phyloP scores from a whole-genome alignment of 768 basidiomycete genomes.

The Termitomyces bulborhizus region DNA sequence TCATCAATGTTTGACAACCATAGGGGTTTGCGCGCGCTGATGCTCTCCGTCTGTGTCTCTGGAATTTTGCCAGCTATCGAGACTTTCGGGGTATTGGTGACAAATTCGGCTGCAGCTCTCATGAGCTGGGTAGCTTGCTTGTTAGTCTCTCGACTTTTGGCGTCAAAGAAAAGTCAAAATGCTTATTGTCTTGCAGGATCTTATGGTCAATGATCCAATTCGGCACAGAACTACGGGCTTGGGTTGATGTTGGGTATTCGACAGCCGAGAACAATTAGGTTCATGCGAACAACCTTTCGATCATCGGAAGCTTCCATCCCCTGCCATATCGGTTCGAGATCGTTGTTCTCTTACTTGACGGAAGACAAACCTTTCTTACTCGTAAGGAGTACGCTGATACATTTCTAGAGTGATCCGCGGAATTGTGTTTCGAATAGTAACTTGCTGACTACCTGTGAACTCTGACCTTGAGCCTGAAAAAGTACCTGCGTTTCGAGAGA shows the following conservation, averaged over 20 bases:
- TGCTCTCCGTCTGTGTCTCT: conserved; percentile 37
- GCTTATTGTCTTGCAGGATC: conserved; percentile 28
- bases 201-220: conserved; percentile 49
- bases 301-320: neutral
- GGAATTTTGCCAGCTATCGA: conserved; percentile 50
- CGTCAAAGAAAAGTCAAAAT: neutral
- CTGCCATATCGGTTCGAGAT: neutral
- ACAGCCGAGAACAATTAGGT: conserved; percentile 29
- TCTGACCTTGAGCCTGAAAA: neutral
- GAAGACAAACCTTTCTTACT: neutral
- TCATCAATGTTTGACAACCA: neutral
- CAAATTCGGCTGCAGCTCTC: conserved; percentile 40
- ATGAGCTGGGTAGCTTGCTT: conserved; percentile 44
- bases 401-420: neutral
- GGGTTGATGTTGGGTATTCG: conserved; percentile 52
- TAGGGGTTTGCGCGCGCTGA: conserved; percentile 42
- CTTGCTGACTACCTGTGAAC: neutral
- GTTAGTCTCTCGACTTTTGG: conserved; percentile 29
- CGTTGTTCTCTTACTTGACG: neutral
- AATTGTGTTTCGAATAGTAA: neutral
- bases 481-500: too few relatives aligned
- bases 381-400: neutral
- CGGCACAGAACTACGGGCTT: conserved; percentile 50
- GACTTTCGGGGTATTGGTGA: conserved; percentile 40
- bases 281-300: neutral